Evolutionary conservation across 2,329 filamentous ascomycete genomes (phyloP).

Genomic region (Apiospora hydei): DNA sequence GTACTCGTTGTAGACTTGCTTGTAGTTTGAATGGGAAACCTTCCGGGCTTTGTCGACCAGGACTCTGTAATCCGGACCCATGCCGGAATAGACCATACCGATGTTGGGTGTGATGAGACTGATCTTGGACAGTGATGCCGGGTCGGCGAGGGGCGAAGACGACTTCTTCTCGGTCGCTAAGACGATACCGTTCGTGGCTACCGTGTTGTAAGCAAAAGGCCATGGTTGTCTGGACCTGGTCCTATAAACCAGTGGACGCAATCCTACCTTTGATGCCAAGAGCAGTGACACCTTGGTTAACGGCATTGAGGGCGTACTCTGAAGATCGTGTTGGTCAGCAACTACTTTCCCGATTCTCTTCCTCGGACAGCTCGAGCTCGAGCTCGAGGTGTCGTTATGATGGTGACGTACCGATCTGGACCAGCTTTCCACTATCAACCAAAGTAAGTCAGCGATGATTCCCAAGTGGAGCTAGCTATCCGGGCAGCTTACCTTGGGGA

Average conservation of each 20-base stretch:
- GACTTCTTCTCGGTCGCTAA: slow-evolving; percentile 99
- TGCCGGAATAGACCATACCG: slow-evolving; percentile 99
- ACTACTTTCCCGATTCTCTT: neutral
- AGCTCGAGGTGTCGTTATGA: neutral
- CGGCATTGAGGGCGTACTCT: slow-evolving; percentile 99
- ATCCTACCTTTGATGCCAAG: slow-evolving; percentile 93
- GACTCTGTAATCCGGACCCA: slow-evolving; percentile 98
- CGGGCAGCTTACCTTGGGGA: slow-evolving; percentile 84
- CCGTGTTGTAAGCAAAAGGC: slow-evolving; percentile 9
- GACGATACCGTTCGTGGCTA: slow-evolving; percentile 98
- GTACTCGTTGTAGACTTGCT: slow-evolving; percentile 99
- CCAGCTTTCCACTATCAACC: slow-evolving; percentile 85
- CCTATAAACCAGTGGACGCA: slow-evolving; percentile 1
- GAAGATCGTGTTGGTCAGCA: slow-evolving; percentile 27
- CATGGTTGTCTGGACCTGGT: neutral
- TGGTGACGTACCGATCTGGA: slow-evolving; percentile 82
- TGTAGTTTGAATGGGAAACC: slow-evolving; percentile 97
- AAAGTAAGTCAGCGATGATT: slow-evolving; percentile 46
- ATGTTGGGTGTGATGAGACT: slow-evolving; percentile 98
- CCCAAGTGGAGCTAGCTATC: slow-evolving; percentile 20
- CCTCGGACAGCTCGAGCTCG: neutral
- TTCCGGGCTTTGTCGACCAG: slow-evolving; percentile 98
- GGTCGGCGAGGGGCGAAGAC: slow-evolving; percentile 94
- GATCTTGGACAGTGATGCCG: slow-evolving; percentile 94
- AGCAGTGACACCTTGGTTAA: slow-evolving; percentile 98